A percentile compares a stretch with the other conserved stretches of the same genome.
Conservation (phyloP, 2,329 filamentous ascomycete genomes). For the Parascedosporium putredinis region DNA sequence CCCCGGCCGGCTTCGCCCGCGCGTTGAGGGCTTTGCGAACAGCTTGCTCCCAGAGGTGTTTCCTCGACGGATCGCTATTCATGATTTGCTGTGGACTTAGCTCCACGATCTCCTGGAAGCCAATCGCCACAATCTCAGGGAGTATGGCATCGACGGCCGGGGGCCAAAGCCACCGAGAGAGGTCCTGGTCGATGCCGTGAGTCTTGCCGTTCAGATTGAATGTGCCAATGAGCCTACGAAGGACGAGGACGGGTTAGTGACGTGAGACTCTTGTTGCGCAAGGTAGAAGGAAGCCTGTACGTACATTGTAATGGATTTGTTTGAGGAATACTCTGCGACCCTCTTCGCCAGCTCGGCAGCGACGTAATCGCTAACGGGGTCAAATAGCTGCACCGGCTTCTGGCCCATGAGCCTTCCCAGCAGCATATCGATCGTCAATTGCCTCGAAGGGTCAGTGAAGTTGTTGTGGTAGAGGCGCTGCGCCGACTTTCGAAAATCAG, state of each 20-base stretch:
- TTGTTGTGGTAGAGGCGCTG: conserved; percentile 96
- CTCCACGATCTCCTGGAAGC: conserved; percentile 98
- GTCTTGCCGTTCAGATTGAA: conserved; percentile 93
- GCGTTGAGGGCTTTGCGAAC: conserved; percentile 69
- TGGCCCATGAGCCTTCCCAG: conserved; percentile 80
- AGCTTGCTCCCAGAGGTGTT: conserved; percentile 75
- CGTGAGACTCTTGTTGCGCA: neutral
- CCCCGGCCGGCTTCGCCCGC: conserved; percentile 53
- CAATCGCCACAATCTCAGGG: conserved; percentile 80
- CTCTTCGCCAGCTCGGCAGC: conserved; percentile 61
- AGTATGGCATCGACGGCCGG: conserved; percentile 44
- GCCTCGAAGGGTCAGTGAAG: conserved; percentile 83
- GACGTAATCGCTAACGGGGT: conserved; percentile 90
- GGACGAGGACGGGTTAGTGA: too few relatives aligned
- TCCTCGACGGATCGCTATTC: conserved; percentile 85
- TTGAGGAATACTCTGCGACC: conserved; percentile 63
- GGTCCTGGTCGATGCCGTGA: conserved; percentile 64
- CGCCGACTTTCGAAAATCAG: conserved; percentile 91
- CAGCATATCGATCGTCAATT: conserved; percentile 90
- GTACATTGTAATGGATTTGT: conserved; percentile 65
- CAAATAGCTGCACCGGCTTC: conserved; percentile 72
- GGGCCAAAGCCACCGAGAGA: conserved; percentile 79
- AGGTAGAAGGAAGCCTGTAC: conserved; percentile 12
- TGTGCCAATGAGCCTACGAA: conserved; percentile 59
- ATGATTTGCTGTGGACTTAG: conserved; percentile 97